Percentiles rank a stretch among this genome's conserved stretches.
Conservation (phyloP, 306 rosid genomes). For the Sicyos edulis region DNA sequence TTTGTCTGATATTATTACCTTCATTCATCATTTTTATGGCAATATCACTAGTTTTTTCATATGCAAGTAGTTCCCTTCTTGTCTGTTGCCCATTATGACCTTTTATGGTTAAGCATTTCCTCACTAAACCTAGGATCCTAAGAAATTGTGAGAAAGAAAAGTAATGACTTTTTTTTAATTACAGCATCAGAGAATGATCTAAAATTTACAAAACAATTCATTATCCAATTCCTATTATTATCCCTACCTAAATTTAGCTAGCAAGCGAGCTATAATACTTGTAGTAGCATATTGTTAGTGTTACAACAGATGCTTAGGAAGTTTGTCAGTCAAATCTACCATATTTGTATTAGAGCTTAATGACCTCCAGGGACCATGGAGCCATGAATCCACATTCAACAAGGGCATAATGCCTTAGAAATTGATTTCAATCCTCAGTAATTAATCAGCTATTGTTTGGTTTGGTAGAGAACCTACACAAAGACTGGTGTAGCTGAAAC, state of each 20-base stretch:
- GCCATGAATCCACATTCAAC: not conserved
- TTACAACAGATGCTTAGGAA: not conserved
- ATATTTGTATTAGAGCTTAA: slow-evolving; percentile 4
- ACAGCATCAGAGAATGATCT: not conserved
- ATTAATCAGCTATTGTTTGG: not conserved
- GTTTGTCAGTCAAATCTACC: not conserved
- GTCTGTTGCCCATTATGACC: not conserved
- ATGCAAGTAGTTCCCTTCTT: not conserved
- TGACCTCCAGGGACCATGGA: not conserved
- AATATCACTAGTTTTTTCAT: not conserved
- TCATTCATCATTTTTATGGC: not conserved
- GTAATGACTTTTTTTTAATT: not conserved
- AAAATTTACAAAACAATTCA: not conserved
- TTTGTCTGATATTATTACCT: not conserved
- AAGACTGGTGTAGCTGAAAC: not conserved
- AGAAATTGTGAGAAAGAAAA: not conserved
- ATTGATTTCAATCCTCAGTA: not conserved
- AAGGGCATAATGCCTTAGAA: not conserved
- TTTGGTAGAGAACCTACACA: not conserved
- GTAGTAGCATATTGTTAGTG: not conserved
- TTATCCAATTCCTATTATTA: not conserved
- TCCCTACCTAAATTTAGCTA: not conserved
- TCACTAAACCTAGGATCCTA: not conserved
- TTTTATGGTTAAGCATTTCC: not conserved
- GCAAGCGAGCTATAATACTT: not conserved